phyloP scores from a whole-genome alignment of 805 yeast species.

The Monosporozyma siamensis region DNA sequence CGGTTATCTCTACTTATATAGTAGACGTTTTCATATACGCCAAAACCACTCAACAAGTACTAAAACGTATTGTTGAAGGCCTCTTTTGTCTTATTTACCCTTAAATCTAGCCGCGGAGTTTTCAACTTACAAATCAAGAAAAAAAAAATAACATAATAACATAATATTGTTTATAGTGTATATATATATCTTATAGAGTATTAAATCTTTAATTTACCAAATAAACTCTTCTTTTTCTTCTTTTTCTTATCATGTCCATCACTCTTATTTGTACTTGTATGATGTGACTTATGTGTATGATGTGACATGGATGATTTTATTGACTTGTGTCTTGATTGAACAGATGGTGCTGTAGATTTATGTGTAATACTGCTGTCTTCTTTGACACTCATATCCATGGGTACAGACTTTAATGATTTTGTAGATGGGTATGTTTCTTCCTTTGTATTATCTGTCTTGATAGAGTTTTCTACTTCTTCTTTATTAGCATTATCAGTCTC shows the following conservation, averaged over 20 bases:
- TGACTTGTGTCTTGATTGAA: background rate
- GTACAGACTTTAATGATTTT: background rate
- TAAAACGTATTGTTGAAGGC: background rate
- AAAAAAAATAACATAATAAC: too few relatives aligned
- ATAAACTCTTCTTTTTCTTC: constrained; percentile 1
- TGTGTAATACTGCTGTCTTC: background rate
- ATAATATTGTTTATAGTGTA: too few relatives aligned
- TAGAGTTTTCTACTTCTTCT: background rate
- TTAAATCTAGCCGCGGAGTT: background rate
- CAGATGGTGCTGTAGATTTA: background rate
- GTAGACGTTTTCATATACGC: too few relatives aligned
- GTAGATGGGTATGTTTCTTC: background rate
- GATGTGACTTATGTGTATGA: background rate
- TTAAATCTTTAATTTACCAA: constrained; percentile 1
- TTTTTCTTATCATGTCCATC: background rate
- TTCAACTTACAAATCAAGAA: background rate
- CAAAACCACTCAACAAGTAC: too few relatives aligned
- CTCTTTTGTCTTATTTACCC: background rate
- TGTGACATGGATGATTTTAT: background rate
- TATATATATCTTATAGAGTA: too few relatives aligned
- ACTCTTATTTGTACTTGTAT: background rate
- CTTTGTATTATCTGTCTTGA: background rate
- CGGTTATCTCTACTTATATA: too few relatives aligned
- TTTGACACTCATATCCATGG: background rate
- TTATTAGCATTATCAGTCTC: background rate